These are phyloP conservation scores for Rosa chinensis DNA, from an alignment of 306 rosid species.

Conservation along the genomic window DNA sequence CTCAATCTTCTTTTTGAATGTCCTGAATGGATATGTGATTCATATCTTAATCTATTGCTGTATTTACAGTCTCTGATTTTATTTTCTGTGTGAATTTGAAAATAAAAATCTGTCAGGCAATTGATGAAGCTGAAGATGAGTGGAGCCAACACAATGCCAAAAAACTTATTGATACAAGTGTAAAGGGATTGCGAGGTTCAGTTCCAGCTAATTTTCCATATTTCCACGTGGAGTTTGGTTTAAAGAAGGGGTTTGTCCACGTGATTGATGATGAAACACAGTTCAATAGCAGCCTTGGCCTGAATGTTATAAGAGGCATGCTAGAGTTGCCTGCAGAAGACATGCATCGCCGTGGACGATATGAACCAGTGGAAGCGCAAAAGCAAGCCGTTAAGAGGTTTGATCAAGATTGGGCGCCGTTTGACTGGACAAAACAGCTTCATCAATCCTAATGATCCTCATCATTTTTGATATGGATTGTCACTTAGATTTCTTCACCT, in stretches of 20 bases:
- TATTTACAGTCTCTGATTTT: neutral
- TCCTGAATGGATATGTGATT: neutral
- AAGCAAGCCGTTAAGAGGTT: conserved; percentile 68
- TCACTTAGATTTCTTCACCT: neutral
- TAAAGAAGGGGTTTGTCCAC: conserved; percentile 77
- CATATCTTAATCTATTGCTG: neutral
- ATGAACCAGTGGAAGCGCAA: conserved; percentile 56
- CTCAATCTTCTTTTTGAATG: neutral
- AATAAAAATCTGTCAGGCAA: conserved; percentile 49
- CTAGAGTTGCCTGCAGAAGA: conserved; percentile 69
- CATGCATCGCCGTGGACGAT: conserved; percentile 67
- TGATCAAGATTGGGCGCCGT: conserved; percentile 57
- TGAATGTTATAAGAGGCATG: conserved; percentile 87
- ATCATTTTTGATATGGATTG: neutral
- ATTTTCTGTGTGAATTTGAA: neutral
- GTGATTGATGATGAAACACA: conserved; percentile 80
- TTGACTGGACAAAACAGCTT: conserved; percentile 86
- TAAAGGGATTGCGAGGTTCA: conserved; percentile 75
- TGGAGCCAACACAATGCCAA: conserved; percentile 96
- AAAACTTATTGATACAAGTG: conserved; percentile 75
- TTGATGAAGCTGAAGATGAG: conserved; percentile 90
- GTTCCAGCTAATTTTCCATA: conserved; percentile 76
- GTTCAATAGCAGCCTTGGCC: conserved; percentile 64
- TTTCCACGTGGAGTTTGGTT: conserved; percentile 85
- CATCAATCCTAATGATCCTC: conserved; percentile 19